phyloP scores from a whole-genome alignment of 2,329 filamentous ascomycete genomes.

The Venturia asperata region DNA sequence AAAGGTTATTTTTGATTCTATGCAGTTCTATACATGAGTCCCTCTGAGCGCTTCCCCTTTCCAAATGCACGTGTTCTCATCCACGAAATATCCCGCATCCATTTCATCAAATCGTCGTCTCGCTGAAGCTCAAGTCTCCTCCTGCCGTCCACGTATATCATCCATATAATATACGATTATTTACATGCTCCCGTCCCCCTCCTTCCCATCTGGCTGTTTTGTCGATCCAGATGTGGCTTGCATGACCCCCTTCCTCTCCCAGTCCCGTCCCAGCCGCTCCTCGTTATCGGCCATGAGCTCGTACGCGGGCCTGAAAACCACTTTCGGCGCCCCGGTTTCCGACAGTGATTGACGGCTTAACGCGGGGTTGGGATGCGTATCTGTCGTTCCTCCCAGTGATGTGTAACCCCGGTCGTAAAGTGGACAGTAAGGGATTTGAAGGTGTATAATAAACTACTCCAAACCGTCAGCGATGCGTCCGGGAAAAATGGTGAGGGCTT shows the following conservation, averaged over 20 bases:
- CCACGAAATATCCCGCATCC: neutral
- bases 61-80: neutral
- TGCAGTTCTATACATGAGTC: neutral
- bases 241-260: constrained; percentile 11
- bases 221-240: neutral
- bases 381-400: constrained; percentile 78
- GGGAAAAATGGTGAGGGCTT: neutral
- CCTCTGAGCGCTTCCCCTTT: neutral
- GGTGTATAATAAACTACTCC: constrained; percentile 66
- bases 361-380: constrained; percentile 84
- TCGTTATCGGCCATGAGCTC: constrained; percentile 36
- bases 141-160: neutral
- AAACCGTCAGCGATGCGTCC: constrained; percentile 14
- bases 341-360: constrained; percentile 27
- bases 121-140: neutral
- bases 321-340: constrained; percentile 21
- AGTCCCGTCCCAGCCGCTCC: constrained; percentile 34
- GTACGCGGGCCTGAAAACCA: constrained; percentile 34
- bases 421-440: constrained; percentile 74
- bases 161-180: neutral
- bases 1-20: neutral
- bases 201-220: neutral
- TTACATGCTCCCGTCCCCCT: neutral
- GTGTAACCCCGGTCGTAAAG: constrained; percentile 89
- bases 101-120: neutral